Percentiles rank a stretch among this genome's conserved stretches.
Conservation (phyloP, 192 early-diverging fungal genomes). For the Mortierella antarctica region DNA sequence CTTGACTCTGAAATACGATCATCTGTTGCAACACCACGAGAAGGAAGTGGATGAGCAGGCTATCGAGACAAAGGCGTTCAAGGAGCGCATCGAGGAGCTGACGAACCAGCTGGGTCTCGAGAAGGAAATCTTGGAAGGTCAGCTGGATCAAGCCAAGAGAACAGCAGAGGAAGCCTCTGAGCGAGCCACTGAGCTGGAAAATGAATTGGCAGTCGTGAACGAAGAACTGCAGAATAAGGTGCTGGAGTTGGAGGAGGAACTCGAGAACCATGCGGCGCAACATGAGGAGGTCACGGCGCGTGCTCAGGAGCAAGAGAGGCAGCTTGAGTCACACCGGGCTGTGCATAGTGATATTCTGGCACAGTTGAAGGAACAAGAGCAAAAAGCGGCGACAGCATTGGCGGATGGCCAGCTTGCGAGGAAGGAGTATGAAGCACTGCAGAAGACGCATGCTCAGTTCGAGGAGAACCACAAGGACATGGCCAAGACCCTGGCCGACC, state of each 20-base stretch:
- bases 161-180: conserved; percentile 27
- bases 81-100: conserved; percentile 40
- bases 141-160: conserved; percentile 25
- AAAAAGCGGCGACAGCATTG: background rate
- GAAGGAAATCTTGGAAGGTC: conserved; percentile 34
- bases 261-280: conserved; percentile 31
- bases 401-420: conserved; percentile 8
- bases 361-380: conserved; percentile 34
- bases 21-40: conserved; percentile 28
- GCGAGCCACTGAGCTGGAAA: conserved; percentile 24
- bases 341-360: conserved; percentile 36
- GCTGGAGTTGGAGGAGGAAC: conserved; percentile 24
- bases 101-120: conserved; percentile 19
- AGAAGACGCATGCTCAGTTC: conserved; percentile 4
- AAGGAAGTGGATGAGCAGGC: conserved; percentile 17
- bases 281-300: conserved; percentile 26
- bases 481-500: conserved; percentile 4
- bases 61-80: conserved; percentile 27
- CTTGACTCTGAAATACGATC: conserved; percentile 39
- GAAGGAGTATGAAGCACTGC: conserved; percentile 6
- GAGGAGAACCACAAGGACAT: conserved; percentile 16
- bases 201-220: conserved; percentile 32
- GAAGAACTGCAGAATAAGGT: conserved; percentile 46
- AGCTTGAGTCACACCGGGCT: conserved; percentile 40
- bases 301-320: conserved; percentile 34